These are phyloP conservation scores for Smallanthus sonchifolius DNA, from an alignment of 129 eudicot species.

Conservation along the genomic window DNA sequence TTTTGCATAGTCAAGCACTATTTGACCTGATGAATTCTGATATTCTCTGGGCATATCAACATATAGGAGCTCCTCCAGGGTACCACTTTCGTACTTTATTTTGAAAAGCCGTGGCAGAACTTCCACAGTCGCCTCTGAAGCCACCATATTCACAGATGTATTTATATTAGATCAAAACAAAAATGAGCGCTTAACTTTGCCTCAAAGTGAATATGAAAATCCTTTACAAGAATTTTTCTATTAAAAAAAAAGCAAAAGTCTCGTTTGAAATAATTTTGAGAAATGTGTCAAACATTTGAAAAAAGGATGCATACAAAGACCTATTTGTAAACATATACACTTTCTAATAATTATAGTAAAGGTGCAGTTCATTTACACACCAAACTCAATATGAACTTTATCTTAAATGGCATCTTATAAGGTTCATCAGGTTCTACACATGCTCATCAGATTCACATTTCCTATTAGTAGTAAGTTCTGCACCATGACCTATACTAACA, in stretches of 20 bases:
- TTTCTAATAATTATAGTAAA: not conserved
- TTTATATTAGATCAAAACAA: slow-evolving; percentile 20
- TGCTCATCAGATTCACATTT: not conserved
- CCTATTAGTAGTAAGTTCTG: not conserved
- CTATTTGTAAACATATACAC: not conserved
- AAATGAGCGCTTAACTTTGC: not conserved
- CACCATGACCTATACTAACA: not conserved
- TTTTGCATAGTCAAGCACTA: slow-evolving; percentile 94
- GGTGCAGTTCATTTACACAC: not conserved
- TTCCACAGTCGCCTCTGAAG: slow-evolving; percentile 93
- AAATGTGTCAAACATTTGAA: not conserved
- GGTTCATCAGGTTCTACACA: not conserved
- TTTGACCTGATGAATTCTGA: slow-evolving; percentile 95
- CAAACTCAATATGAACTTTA: not conserved
- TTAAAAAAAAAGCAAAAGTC: not conserved
- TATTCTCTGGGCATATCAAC: slow-evolving; percentile 96
- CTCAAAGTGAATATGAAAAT: not conserved
- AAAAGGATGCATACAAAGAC: not conserved
- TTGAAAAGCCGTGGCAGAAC: slow-evolving; percentile 95
- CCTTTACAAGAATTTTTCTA: not conserved
- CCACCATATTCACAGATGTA: not conserved
- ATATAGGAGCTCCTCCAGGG: slow-evolving; percentile 89
- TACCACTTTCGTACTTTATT: slow-evolving; percentile 97
- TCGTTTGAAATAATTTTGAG: not conserved
- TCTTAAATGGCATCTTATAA: slow-evolving; percentile 1